phyloP scores from a whole-genome alignment of 2,329 filamentous ascomycete genomes.

The Thelonectria discophora region DNA sequence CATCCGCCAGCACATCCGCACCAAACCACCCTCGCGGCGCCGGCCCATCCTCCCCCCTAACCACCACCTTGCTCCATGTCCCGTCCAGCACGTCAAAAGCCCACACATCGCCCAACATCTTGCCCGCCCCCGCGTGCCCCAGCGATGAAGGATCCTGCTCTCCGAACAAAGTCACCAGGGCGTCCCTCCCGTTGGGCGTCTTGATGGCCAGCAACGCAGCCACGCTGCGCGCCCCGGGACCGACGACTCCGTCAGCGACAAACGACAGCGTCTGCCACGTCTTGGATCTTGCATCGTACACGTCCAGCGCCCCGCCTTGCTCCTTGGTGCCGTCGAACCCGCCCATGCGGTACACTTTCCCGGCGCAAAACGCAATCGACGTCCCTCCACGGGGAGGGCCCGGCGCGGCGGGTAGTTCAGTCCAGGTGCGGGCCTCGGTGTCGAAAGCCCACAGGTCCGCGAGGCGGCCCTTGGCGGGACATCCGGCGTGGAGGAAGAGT shows the following conservation, averaged over 20 bases:
- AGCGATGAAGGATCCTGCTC: constrained; percentile 50
- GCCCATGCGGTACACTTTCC: constrained; percentile 66
- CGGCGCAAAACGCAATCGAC: constrained; percentile 51
- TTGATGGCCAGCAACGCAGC: constrained; percentile 39
- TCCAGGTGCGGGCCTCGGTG: constrained; percentile 55
- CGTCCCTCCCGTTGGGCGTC: constrained; percentile 24
- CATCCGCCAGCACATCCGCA: constrained; percentile 42
- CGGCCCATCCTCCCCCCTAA: constrained; percentile 37
- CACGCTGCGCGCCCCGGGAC: constrained; percentile 47
- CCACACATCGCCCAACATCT: constrained; percentile 53
- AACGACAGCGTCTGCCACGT: constrained; percentile 42
- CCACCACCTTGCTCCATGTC: constrained; percentile 42
- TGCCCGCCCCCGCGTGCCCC: constrained; percentile 52
- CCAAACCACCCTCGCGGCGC: constrained; percentile 52
- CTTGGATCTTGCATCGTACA: constrained; percentile 44
- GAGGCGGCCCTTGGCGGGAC: constrained; percentile 63
- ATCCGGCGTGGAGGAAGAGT: constrained; percentile 70
- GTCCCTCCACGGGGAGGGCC: constrained; percentile 53
- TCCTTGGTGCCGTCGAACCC: constrained; percentile 71
- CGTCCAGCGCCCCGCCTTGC: constrained; percentile 65
- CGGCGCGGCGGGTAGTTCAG: constrained; percentile 60
- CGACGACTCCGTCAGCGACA: constrained; percentile 39
- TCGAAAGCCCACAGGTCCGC: constrained; percentile 70
- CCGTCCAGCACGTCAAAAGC: constrained; percentile 47
- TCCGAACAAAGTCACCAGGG: constrained; percentile 52